Evolutionary conservation across 805 yeast species (phyloP).

Genomic region (Cyberlindnera maclurae): DNA sequence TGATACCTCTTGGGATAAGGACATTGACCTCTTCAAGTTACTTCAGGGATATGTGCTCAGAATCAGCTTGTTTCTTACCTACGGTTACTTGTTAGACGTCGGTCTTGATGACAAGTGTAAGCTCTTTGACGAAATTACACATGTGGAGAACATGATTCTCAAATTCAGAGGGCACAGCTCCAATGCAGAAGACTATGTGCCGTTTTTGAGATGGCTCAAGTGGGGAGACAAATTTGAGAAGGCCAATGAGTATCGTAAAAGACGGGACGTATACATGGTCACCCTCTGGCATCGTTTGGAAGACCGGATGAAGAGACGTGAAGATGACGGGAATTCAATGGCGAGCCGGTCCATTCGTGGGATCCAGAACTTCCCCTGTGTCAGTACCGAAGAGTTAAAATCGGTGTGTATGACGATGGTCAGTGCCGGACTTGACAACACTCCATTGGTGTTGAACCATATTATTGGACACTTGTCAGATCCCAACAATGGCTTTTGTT

Average conservation of each 20-base stretch:
- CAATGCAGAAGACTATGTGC: conserved; percentile 48
- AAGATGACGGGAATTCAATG: conserved; percentile 26
- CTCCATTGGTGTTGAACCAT: conserved; percentile 55
- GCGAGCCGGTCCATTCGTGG: conserved; percentile 24
- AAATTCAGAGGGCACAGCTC: conserved; percentile 51
- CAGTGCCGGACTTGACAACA: conserved; percentile 73
- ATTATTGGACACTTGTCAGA: conserved; percentile 53
- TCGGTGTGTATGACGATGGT: conserved; percentile 69
- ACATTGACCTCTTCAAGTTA: conserved; percentile 33
- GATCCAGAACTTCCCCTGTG: conserved; percentile 10
- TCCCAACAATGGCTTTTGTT: conserved; percentile 27
- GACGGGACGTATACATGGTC: conserved; percentile 45
- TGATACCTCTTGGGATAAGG: conserved; percentile 18
- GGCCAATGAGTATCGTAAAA: conserved; percentile 29
- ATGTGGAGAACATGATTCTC: conserved; percentile 50
- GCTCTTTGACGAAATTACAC: conserved; percentile 44
- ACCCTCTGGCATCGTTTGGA: conserved; percentile 28
- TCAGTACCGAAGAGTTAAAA: conserved; percentile 37
- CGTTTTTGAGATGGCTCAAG: conserved; percentile 29
- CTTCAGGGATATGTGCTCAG: conserved; percentile 46
- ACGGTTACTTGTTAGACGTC: conserved; percentile 43
- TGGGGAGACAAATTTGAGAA: conserved; percentile 8
- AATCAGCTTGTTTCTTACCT: conserved; percentile 44
- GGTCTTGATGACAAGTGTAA: conserved; percentile 27
- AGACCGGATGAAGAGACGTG: conserved; percentile 19